Evolutionary conservation across 352 stramenopile genomes (phyloP).

Genomic region (Phytophthora constricta): DNA sequence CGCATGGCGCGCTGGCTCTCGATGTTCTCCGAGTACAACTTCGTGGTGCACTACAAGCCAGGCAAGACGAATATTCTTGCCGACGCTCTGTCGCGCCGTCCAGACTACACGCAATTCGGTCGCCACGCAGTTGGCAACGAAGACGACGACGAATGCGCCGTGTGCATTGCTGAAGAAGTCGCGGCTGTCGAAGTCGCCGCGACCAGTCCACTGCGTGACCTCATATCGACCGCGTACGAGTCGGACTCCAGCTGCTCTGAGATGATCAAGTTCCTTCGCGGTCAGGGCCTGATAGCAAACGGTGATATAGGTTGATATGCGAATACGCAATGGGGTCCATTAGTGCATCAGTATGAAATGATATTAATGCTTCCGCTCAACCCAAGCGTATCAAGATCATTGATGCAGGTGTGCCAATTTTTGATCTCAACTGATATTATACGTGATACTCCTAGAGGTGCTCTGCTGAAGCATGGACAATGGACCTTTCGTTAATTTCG

Average conservation of each 20-base stretch:
- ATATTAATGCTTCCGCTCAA: no score
- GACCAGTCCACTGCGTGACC: neutral
- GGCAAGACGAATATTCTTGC: neutral
- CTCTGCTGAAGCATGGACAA: no score
- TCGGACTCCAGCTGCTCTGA: neutral
- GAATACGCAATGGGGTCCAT: no score
- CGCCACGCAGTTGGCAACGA: neutral
- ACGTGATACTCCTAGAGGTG: no score
- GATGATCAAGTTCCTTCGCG: conserved; percentile 13
- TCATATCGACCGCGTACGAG: neutral
- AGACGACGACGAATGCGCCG: neutral
- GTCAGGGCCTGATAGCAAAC: no score
- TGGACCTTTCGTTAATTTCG: no score
- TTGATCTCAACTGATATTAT: no score
- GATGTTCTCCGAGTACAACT: neutral
- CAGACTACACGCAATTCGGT: neutral
- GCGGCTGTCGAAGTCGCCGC: conserved; percentile 1
- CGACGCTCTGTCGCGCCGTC: neutral
- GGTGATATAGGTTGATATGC: no score
- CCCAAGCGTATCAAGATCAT: no score
- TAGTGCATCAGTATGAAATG: no score
- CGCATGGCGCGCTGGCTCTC: neutral
- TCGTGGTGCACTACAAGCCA: neutral
- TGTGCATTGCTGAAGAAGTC: neutral
- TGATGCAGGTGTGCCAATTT: no score